phyloP scores from a whole-genome alignment of 371 early-diverging fungal species.

The Mortierella sp. region DNA sequence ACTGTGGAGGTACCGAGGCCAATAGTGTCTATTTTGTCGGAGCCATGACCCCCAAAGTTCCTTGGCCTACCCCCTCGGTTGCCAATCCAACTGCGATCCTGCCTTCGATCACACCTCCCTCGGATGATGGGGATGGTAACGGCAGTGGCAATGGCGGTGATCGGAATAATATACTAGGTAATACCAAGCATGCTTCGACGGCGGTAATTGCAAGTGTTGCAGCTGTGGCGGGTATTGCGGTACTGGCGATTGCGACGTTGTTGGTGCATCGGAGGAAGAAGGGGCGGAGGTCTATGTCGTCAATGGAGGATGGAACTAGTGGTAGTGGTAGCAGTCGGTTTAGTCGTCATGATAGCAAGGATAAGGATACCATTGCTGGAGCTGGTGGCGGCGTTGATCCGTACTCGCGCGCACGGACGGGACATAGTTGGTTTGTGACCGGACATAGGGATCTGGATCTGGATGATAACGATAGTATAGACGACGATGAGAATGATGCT shows the following conservation, averaged over 20 bases:
- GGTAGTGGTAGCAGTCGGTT: not conserved
- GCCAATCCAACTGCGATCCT: slow-evolving; percentile 13
- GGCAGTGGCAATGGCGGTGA: not conserved
- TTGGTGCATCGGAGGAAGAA: slow-evolving; percentile 25
- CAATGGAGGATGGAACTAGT: slow-evolving; percentile 1
- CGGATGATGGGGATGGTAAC: not conserved
- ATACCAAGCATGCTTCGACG: not conserved
- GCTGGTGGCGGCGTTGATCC: slow-evolving; percentile 1
- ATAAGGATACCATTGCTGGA: slow-evolving; percentile 1
- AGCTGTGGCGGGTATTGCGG: slow-evolving; percentile 17
- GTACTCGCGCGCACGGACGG: not conserved
- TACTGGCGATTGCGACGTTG: slow-evolving; percentile 20
- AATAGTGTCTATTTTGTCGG: slow-evolving; percentile 41
- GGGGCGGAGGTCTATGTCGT: not conserved
- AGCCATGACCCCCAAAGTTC: slow-evolving; percentile 13
- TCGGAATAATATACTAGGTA: not conserved
- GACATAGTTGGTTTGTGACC: slow-evolving; percentile 31
- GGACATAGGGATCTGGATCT: not conserved
- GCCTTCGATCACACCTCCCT: not conserved
- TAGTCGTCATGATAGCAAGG: not conserved
- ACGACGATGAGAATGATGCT: not conserved
- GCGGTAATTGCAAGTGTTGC: slow-evolving; percentile 23
- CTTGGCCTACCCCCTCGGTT: slow-evolving; percentile 33
- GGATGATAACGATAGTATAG: not conserved
- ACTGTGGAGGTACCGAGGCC: slow-evolving; percentile 45